Evolutionary conservation across 139 green algal species (phyloP).

Genomic region (Chlamydomonas sp.): DNA sequence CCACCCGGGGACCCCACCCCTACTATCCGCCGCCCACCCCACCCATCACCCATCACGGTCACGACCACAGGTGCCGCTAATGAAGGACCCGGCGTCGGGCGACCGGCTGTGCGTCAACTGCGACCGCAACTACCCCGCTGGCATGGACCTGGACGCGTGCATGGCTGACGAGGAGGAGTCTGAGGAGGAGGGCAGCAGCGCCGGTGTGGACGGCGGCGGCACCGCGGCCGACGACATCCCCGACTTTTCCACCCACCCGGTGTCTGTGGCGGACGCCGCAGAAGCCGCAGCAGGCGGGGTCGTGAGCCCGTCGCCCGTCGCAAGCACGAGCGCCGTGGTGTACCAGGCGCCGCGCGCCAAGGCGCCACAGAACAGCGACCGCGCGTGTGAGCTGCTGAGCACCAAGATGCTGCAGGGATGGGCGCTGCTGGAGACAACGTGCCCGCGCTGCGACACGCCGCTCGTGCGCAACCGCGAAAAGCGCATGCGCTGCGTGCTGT

Average conservation of each 20-base stretch:
- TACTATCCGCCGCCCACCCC: not conserved
- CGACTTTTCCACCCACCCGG: no score
- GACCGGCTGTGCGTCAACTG: conserved; percentile 37
- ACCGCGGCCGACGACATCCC: no score
- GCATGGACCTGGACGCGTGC: not conserved
- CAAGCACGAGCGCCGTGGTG: no score
- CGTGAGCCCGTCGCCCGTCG: no score
- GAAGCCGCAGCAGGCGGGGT: no score
- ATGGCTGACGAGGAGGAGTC: not conserved
- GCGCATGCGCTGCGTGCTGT: conserved; percentile 12
- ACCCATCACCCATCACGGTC: not conserved
- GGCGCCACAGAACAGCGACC: no score
- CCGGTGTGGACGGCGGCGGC: no score
- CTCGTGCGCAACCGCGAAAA: conserved; percentile 15
- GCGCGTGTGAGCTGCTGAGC: conserved; percentile 1
- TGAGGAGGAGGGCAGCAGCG: not conserved
- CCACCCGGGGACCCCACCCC: not conserved
- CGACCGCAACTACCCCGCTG: conserved; percentile 3
- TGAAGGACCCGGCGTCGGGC: conserved; percentile 16
- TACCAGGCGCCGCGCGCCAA: no score
- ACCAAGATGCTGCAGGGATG: conserved; percentile 21
- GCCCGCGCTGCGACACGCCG: conserved; percentile 14
- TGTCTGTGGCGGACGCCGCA: no score
- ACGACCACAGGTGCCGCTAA: conserved; percentile 23
- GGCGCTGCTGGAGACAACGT: conserved; percentile 13